Conservation (phyloP, 2,329 filamentous ascomycete genomes). For the Aureobasidium sp. region DNA sequence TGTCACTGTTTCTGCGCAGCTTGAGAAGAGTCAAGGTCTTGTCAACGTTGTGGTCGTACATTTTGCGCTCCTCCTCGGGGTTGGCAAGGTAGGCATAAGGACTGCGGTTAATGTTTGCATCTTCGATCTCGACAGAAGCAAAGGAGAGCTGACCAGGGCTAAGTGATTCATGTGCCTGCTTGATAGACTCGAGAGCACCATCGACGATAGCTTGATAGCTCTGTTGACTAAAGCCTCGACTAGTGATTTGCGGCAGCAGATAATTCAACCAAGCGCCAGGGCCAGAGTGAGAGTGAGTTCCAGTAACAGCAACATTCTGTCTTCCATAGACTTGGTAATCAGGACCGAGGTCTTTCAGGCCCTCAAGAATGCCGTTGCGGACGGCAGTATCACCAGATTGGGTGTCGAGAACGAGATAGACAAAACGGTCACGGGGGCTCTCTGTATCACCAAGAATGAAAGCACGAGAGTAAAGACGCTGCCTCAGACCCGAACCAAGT, state of each 20-base stretch:
- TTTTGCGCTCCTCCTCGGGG: conserved; percentile 64
- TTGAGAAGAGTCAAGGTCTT: conserved; percentile 74
- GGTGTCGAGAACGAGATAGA: conserved; percentile 83
- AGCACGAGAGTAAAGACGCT: conserved; percentile 79
- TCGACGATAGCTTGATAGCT: conserved; percentile 86
- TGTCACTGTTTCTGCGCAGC: conserved; percentile 61
- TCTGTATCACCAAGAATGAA: conserved; percentile 73
- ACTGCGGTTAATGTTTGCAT: conserved; percentile 85
- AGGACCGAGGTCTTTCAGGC: conserved; percentile 59
- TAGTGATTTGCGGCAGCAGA: conserved; percentile 83
- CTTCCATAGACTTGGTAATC: conserved; percentile 70
- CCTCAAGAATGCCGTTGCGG: conserved; percentile 77
- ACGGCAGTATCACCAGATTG: conserved; percentile 85
- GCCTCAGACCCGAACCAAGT: conserved; percentile 73
- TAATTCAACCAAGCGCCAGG: conserved; percentile 95
- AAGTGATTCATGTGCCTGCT: conserved; percentile 68
- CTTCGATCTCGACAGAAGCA: conserved; percentile 60
- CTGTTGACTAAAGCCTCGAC: conserved; percentile 75
- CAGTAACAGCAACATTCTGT: conserved; percentile 80
- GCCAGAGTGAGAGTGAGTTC: conserved; percentile 87
- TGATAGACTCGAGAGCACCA: conserved; percentile 73
- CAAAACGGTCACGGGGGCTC: conserved; percentile 63
- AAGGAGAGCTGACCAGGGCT: conserved; percentile 63
- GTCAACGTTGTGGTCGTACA: conserved; percentile 62
- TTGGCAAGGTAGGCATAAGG: conserved; percentile 84